These are phyloP conservation scores for Mortierella sp. DNA, from an alignment of 371 early-diverging fungal species.

Conservation along the genomic window DNA sequence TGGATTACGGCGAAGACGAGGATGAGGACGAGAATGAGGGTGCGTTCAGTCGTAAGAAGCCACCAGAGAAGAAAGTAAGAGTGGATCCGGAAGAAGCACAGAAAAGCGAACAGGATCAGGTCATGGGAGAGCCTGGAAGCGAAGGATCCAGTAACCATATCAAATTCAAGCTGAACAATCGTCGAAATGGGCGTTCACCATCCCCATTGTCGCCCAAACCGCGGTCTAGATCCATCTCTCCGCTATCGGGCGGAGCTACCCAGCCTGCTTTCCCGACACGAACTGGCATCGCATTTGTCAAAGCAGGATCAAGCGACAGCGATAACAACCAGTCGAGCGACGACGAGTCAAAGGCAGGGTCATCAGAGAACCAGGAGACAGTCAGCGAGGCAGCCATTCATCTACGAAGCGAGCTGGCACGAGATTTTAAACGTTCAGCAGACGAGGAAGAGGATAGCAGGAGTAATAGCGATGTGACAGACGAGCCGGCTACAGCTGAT, in stretches of 20 bases:
- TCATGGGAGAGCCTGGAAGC: conserved; percentile 14
- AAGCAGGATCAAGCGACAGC: conserved; percentile 25
- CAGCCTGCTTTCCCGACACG: conserved; percentile 30
- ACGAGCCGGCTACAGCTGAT: background rate
- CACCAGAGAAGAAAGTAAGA: conserved; percentile 32
- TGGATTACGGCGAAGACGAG: conserved; percentile 49
- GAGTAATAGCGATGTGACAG: background rate
- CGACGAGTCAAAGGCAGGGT: background rate
- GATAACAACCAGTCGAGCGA: conserved; percentile 7
- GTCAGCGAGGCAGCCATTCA: conserved; percentile 29
- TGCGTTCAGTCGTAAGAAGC: conserved; percentile 22
- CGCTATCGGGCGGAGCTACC: conserved; percentile 8
- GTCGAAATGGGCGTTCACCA: conserved; percentile 48
- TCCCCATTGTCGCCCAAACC: conserved; percentile 29
- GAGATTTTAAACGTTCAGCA: conserved; percentile 32
- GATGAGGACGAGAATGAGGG: conserved; percentile 39
- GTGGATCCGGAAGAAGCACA: conserved; percentile 20
- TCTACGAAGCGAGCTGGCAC: conserved; percentile 47
- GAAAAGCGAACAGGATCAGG: conserved; percentile 3
- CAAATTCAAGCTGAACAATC: conserved; percentile 42
- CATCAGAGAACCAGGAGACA: conserved; percentile 1
- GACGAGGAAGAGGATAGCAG: conserved; percentile 15
- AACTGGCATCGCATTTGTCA: conserved; percentile 45
- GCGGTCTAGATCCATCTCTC: conserved; percentile 33
- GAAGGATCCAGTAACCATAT: conserved; percentile 28